Base-by-base conservation (phyloP, 129 eudicot genomes). In the Scalesia atractyloides region DNA sequence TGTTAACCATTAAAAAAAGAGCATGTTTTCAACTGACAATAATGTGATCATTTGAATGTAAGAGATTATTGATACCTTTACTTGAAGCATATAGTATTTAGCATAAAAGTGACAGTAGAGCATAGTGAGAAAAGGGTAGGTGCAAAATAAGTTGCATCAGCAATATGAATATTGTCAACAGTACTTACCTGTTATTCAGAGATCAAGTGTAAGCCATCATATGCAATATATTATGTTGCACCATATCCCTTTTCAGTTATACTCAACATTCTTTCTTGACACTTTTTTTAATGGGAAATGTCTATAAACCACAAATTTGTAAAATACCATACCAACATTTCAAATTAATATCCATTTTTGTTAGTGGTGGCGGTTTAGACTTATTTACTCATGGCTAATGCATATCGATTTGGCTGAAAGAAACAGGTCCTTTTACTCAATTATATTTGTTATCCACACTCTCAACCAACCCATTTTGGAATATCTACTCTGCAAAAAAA, bases 151-250 rank as follows among this genome's bases (percentile, higher is more conserved):
- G 4, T 22, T 33, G 87, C 84, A 83, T 83, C 87, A 83, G 84
- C 87, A 66, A 72, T 24, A 36, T 70, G 10, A 79, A 74, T 8
- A 3, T 79, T 83, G 76, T 83, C 87, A 75, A 83, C 87, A 83
- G 81, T 49, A 83, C 81, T 83, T 79, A 83, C 86, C 86, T 83
- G 81, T 68, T 56, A 56, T 83, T 83, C 87, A 83, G 81, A 79
- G 86, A 83, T 83, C 86, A 83, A 83, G 86, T 79, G 86, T 79
- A 83, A 74, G 83, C 83, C 83, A 83, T 83, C 86, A 83, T 83
- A 52, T 83, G 86, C 84, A 60, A 50, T 51, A 75, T 65, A 13
- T 79, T 51, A 75, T 65, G 22, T 79, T 74, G 86, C 86, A 82
- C 86, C 86, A 63, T n/a, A 48, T 34, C 69, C 62, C 76, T 53